Evolutionary conservation across 345 rosid species (phyloP).

Genomic region (Abelmoschus esculentus): DNA sequence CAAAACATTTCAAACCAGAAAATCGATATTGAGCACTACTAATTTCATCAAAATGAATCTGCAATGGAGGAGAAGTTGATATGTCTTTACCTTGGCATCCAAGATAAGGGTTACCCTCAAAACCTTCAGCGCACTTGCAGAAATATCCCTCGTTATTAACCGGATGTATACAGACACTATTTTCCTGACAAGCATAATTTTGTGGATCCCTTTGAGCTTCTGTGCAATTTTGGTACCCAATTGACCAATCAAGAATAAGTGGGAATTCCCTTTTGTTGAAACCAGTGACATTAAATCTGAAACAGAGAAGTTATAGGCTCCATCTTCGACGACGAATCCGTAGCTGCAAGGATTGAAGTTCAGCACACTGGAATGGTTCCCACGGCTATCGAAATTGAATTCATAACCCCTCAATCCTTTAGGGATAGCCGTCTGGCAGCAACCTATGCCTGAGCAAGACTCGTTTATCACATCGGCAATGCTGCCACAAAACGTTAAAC

Average conservation of each 20-base stretch:
- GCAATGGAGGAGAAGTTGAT: not conserved
- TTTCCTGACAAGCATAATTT: not conserved
- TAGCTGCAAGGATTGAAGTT: conserved; percentile 24
- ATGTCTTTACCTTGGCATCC: not conserved
- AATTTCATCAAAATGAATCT: not conserved
- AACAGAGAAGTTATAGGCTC: not conserved
- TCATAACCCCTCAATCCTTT: not conserved
- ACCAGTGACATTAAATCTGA: not conserved
- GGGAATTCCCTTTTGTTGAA: not conserved
- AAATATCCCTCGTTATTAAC: not conserved
- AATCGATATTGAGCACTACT: not conserved
- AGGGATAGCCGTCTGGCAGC: conserved; percentile 13
- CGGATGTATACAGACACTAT: not conserved
- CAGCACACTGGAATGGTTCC: not conserved
- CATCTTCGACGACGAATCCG: conserved; percentile 18
- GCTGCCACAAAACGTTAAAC: conserved; percentile 23
- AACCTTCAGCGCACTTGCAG: not conserved
- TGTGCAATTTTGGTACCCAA: not conserved
- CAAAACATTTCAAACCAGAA: too few species aligned
- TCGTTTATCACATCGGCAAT: not conserved
- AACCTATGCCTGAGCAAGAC: conserved; percentile 7
- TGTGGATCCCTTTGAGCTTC: not conserved
- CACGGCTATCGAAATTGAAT: accelerated
- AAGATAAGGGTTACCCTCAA: not conserved
- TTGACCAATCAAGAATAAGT: not conserved